Evolutionary conservation across 2,329 filamentous ascomycete genomes (phyloP).

Genomic region (Passalora sequoiae): DNA sequence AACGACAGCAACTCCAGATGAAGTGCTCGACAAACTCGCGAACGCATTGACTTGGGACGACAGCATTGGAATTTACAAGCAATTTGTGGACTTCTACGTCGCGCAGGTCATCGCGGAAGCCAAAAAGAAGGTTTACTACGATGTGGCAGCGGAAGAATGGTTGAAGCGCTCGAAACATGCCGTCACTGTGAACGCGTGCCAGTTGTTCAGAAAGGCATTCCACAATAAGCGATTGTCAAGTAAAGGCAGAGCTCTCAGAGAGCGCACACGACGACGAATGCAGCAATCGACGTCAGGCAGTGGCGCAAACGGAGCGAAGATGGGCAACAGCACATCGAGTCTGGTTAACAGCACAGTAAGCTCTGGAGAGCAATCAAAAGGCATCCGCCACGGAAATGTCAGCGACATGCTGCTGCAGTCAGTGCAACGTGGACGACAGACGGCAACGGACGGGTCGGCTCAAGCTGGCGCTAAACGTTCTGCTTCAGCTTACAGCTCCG

Average conservation of each 20-base stretch:
- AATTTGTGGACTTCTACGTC: slow-evolving; percentile 41
- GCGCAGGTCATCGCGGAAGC: slow-evolving; percentile 33
- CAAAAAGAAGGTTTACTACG: slow-evolving; percentile 32
- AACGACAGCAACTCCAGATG: slow-evolving; percentile 2
- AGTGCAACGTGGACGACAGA: slow-evolving; percentile 7
- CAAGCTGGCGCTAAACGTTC: slow-evolving; percentile 25
- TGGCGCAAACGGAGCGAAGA: slow-evolving; percentile 3
- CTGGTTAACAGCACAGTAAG: not conserved
- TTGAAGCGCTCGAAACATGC: no score
- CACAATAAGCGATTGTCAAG: slow-evolving; percentile 34
- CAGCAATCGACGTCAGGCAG: slow-evolving; percentile 17
- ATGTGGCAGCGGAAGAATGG: slow-evolving; percentile 28
- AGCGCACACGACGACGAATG: slow-evolving; percentile 26
- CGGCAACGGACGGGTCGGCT: slow-evolving; percentile 13
- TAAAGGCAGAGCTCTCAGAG: slow-evolving; percentile 35
- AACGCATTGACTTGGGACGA: slow-evolving; percentile 36
- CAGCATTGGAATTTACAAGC: slow-evolving; percentile 40
- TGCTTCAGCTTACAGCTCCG: slow-evolving; percentile 20
- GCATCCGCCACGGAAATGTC: not conserved
- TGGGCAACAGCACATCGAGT: slow-evolving; percentile 14
- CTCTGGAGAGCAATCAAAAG: not conserved
- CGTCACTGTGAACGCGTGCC: slow-evolving; percentile 1
- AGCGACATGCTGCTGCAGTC: not conserved
- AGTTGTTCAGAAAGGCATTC: slow-evolving; percentile 35
- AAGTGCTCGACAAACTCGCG: slow-evolving; percentile 32